Base-by-base conservation (phyloP, 2,329 filamentous ascomycete genomes). In the Fusarium pininemorale region DNA sequence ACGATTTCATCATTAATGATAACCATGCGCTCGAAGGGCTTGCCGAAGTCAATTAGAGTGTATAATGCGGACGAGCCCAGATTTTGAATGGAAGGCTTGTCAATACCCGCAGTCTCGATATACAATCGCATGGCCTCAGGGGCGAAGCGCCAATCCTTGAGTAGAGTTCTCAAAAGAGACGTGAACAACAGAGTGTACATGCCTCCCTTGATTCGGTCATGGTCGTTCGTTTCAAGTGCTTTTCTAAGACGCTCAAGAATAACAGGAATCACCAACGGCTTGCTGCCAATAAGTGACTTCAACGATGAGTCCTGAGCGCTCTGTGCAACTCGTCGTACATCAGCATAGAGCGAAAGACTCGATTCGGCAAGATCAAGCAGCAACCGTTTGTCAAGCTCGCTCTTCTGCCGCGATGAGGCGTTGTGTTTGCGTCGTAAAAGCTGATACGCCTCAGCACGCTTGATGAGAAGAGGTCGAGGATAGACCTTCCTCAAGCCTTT, bases 361-460 rank as follows among this genome's bases (percentile, higher is more conserved):
- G 96, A 98, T 76, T 97, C 90, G 10, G 95, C 94, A 42, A 99
- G 87, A 80, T 99, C 95, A 22, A 97, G 86, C 3, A 99, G 86
- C 18, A 99, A 85, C 20, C 87, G 88, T 81, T 95, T 96, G 82
- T 99, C 96, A 3, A 99, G 86, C n/a, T 95, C 92, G 39, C 94
- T 97, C 81, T 96, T 95, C 50, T 93, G 93, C 59, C 96, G 90
- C 26, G 96, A 93, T 4, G 94, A 92, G 35, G 96, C 93, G 77
- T 98, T 99, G 83, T 98, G 95, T 76, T 97, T 94, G 57, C 98
- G 87, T n/a, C 96, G 92, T 81, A 98, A 93, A 63, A 98, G 88
- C 79, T 98, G 95, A 81, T 99, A 99, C 5, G 97, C 93, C 80
- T 98, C 95, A 22, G 96, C 96, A 73, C 96, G 90, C 80, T 96